Percentiles rank a stretch among this genome's conserved stretches.
phyloP scores from a whole-genome alignment of 1,284 basidiomycete genomes.

The Polyporus tsugae region DNA sequence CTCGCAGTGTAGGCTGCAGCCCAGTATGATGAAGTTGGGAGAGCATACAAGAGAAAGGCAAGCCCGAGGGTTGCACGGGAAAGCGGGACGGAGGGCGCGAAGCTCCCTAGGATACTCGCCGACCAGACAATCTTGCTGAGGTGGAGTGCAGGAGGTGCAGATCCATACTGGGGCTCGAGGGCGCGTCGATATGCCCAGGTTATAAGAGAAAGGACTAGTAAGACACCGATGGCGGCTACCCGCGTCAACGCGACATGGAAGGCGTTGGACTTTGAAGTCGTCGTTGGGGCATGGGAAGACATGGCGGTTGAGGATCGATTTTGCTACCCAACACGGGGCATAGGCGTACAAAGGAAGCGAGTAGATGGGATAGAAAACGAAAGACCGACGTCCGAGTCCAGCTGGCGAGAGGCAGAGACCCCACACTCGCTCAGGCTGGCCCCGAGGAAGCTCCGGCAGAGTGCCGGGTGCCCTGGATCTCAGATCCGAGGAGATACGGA shows the following conservation, averaged over 20 bases:
- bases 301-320: constrained; percentile 19
- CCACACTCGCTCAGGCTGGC: neutral
- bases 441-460: constrained; percentile 24
- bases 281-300: constrained; percentile 25
- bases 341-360: constrained; percentile 13
- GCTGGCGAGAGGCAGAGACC: neutral
- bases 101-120: constrained; percentile 46
- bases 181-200: constrained; percentile 62
- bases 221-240: constrained; percentile 37
- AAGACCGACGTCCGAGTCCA: constrained; percentile 9
- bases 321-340: constrained; percentile 23
- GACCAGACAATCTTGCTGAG: constrained; percentile 55
- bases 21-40: constrained; percentile 72
- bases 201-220: constrained; percentile 56
- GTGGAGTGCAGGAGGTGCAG: constrained; percentile 55
- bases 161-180: constrained; percentile 66
- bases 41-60: constrained; percentile 55
- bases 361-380: constrained; percentile 7
- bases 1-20: constrained; percentile 64
- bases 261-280: constrained; percentile 19
- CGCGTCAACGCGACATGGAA: constrained; percentile 36
- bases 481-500: constrained; percentile 27
- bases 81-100: constrained; percentile 45
- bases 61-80: constrained; percentile 47
- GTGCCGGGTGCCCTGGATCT: constrained; percentile 23